These are phyloP conservation scores for Trametes villosa DNA, from an alignment of 768 basidiomycete genomes.

Conservation along the genomic window DNA sequence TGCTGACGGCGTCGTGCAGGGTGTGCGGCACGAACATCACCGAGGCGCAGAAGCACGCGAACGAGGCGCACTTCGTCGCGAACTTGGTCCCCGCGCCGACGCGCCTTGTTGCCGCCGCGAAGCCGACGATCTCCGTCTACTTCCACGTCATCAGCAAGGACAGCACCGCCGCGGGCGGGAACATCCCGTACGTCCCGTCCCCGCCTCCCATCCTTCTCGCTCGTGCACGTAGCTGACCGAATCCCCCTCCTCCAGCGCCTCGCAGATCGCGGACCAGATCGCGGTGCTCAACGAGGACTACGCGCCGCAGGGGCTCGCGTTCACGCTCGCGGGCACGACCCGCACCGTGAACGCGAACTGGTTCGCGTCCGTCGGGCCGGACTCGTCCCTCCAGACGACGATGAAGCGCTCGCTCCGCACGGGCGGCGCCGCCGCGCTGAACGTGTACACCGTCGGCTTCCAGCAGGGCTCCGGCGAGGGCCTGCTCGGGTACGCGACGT, in stretches of 20 bases:
- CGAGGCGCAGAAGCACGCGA: constrained; percentile 38
- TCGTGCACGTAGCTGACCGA: not conserved
- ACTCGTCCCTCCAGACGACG: constrained; percentile 40
- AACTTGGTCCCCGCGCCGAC: constrained; percentile 39
- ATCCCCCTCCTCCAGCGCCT: constrained; percentile 31
- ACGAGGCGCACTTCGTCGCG: constrained; percentile 47
- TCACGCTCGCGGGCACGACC: constrained; percentile 45
- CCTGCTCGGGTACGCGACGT: constrained; percentile 59
- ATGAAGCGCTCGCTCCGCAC: constrained; percentile 54
- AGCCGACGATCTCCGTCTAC: constrained; percentile 41
- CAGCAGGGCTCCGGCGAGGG: constrained; percentile 42
- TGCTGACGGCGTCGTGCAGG: constrained; percentile 27
- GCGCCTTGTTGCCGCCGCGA: constrained; percentile 16
- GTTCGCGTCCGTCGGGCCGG: constrained; percentile 50
- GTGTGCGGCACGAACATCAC: constrained; percentile 45
- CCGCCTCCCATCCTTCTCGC: not conserved
- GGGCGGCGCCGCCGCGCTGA: constrained; percentile 47
- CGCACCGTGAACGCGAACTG: constrained; percentile 50
- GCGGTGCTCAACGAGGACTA: constrained; percentile 48
- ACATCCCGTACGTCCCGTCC: constrained; percentile 42
- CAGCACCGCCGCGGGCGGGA: constrained; percentile 43
- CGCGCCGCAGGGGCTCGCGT: constrained; percentile 41
- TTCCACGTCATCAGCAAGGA: constrained; percentile 51
- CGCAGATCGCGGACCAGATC: constrained; percentile 47
- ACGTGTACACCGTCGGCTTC: constrained; percentile 59